These are phyloP conservation scores for Alternaria ethzedia DNA, from an alignment of 2,329 filamentous ascomycete genomes.

Conservation along the genomic window DNA sequence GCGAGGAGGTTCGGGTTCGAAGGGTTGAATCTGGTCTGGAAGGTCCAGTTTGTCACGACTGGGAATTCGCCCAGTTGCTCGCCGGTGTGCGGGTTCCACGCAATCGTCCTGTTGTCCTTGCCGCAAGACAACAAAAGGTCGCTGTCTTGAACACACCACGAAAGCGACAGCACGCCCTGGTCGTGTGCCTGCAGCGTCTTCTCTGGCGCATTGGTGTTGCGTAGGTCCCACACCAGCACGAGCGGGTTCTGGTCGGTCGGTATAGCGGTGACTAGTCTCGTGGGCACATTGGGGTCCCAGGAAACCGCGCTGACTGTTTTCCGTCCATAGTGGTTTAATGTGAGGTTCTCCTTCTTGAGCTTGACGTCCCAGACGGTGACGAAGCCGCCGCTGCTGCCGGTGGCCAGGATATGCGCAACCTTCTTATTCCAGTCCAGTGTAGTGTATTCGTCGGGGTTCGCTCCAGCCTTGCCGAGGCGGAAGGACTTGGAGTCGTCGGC, in stretches of 20 bases:
- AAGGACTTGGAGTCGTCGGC: slow-evolving; percentile 89
- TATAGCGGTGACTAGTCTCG: slow-evolving; percentile 90
- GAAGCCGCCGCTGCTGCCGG: slow-evolving; percentile 89
- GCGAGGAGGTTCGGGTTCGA: slow-evolving; percentile 91
- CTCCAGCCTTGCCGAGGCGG: slow-evolving; percentile 83
- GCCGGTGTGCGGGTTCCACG: slow-evolving; percentile 95
- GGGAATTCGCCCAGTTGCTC: slow-evolving; percentile 90
- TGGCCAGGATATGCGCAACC: slow-evolving; percentile 94
- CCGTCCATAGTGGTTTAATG: slow-evolving; percentile 84
- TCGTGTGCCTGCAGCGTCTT: slow-evolving; percentile 89
- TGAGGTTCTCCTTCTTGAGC: slow-evolving; percentile 95
- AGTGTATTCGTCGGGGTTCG: slow-evolving; percentile 92
- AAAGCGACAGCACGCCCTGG: slow-evolving; percentile 88
- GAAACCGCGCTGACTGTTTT: slow-evolving; percentile 95
- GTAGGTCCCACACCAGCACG: slow-evolving; percentile 91
- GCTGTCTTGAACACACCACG: slow-evolving; percentile 92
- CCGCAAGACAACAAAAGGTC: slow-evolving; percentile 90
- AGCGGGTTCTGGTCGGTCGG: slow-evolving; percentile 87
- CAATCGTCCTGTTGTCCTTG: slow-evolving; percentile 93
- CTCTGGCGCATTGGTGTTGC: slow-evolving; percentile 95
- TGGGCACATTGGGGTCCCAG: slow-evolving; percentile 94
- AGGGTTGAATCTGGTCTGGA: slow-evolving; percentile 92
- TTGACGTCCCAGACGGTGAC: slow-evolving; percentile 99
- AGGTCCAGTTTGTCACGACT: slow-evolving; percentile 99
- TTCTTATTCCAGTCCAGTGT: slow-evolving; percentile 99